A percentile compares a stretch with the other conserved stretches of the same genome.
Conservation (phyloP, 1,139 yeast genomes). For the Keqinozyma sinolaborantium region DNA sequence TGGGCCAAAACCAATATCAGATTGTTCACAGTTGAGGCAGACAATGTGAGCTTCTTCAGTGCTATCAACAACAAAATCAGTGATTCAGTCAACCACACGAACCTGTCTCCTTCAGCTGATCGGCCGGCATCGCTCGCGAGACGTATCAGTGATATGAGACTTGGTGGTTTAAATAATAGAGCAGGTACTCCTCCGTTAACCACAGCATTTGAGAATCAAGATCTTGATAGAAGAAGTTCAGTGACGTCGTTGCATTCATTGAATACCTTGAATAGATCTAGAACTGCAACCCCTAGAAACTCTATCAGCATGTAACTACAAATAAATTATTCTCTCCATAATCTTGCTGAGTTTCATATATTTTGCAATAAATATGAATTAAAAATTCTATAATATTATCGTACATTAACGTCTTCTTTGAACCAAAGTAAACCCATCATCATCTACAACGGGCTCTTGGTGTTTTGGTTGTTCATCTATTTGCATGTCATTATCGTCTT, state of each 20-base stretch:
- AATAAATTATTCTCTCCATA: too few relatives aligned
- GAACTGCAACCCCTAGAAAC: conserved; percentile 39
- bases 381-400: conserved; percentile 1
- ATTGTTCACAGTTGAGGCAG: conserved; percentile 53
- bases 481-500: conserved; percentile 11
- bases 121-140: conserved; percentile 47
- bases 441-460: conserved; percentile 68
- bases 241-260: conserved; percentile 40
- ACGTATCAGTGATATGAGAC: conserved; percentile 44
- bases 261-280: conserved; percentile 37
- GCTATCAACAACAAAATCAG: conserved; percentile 18
- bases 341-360: too few relatives aligned
- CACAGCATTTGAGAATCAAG: conserved; percentile 32
- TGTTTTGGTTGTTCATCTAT: conserved; percentile 12
- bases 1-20: conserved; percentile 67
- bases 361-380: conserved; percentile 1
- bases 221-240: conserved; percentile 24
- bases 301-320: conserved; percentile 25
- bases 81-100: conserved; percentile 16
- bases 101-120: conserved; percentile 39
- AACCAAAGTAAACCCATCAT: conserved; percentile 90
- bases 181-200: conserved; percentile 19
- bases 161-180: conserved; percentile 20
- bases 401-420: conserved; percentile 40
- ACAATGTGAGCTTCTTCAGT: conserved; percentile 37